phyloP scores from a whole-genome alignment of 257 asterid species.

The Cinchona pubescens region DNA sequence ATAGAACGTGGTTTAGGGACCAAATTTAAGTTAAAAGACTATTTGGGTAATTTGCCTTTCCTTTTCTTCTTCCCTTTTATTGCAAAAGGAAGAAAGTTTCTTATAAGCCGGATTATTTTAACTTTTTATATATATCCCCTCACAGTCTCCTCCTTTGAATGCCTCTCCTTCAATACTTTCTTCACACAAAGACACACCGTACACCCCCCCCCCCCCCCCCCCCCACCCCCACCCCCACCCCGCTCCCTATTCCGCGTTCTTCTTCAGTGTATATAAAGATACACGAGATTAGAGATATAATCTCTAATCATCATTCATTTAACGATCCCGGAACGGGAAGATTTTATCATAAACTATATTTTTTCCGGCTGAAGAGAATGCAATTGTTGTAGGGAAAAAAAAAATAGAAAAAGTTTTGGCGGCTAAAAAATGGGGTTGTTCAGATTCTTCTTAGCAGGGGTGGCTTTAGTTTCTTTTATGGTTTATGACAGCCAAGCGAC shows the following conservation, averaged over 20 bases:
- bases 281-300: not conserved
- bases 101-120: not conserved
- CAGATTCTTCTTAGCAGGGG: not conserved
- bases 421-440: no score
- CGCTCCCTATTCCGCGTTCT: not conserved
- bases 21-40: no score
- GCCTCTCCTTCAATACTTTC: slow-evolving; percentile 12
- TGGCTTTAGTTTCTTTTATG: slow-evolving; percentile 12
- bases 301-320: not conserved
- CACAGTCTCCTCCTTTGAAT: not conserved
- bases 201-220: no score
- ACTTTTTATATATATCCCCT: not conserved
- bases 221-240: not conserved
- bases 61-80: no score
- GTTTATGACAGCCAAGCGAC: slow-evolving; percentile 9
- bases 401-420: no score
- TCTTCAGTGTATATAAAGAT: not conserved
- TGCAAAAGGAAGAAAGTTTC: no score
- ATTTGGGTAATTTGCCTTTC: no score
- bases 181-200: not conserved
- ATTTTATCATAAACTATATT: not conserved
- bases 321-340: not conserved
- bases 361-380: not conserved
- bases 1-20: no score
- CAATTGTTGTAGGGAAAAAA: no score